Base-by-base conservation (phyloP, 768 basidiomycete species). In the Phlebiopsis flavidoalba region DNA sequence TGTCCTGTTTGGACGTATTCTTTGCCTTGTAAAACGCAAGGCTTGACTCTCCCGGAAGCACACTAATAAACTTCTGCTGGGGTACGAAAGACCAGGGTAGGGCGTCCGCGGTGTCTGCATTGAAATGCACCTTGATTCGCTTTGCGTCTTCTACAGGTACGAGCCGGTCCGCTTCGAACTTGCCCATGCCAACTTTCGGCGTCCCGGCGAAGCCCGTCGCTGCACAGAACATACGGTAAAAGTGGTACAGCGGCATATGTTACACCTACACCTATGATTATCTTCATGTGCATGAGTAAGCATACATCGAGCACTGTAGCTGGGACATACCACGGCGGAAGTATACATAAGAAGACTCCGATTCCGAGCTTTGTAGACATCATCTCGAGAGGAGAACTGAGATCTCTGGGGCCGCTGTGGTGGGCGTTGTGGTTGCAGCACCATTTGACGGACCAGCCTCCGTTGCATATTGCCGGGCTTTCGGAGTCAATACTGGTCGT, bases 221-320 rank as follows among this genome's bases (percentile, higher is more conserved):
- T 7, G 94, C 89, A 73, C 97, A 99, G 77, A 99, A 99, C 75
- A 96, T 95, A 63, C 97, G 89, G 74, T 99, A 99, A 15, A n/a
- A 98, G 80, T 0, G 97, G 97, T 0, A 98, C 96, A 40, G 96
- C 92, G 11, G 97, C 97, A 71, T 99, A 99, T n/a, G 95, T 89
- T 24, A 88, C 80, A 15, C 96, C 96, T 3, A 91, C 75, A 2
- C 86, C 88, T 31, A 88, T 67, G 31, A 97, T 74, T 51, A 96
- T 85, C 94, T 96, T 63, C 11, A 40, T 26, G 53, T 37, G 60
- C 59, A 22, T 51, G 67, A 60, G 47, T 14, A 6, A 49, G 50
- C 21, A 53, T 19, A 26, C n/a, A 17, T 3, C 21, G 17, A 31
- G 36, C 24, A 53, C 15, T 10, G 12, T 15, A 52, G 15, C 37